Evolutionary conservation across 768 basidiomycete genomes (phyloP).

Genomic region (Macrolepiota albuminosa): DNA sequence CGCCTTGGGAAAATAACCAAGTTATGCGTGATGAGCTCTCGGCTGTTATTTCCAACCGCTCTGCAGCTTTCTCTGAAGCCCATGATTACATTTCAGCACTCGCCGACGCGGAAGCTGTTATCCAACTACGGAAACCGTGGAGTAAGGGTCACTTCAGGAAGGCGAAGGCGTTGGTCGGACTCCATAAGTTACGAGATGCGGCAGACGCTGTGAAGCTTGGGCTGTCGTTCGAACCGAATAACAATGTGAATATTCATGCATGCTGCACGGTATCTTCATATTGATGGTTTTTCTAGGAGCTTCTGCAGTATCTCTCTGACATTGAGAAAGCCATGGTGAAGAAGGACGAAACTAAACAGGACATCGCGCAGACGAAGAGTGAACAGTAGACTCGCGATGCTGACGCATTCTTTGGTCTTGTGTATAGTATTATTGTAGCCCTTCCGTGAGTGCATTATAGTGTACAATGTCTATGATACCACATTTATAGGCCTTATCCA

Average conservation of each 20-base stretch:
- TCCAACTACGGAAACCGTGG: slow-evolving; percentile 81
- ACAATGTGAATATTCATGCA: slow-evolving; percentile 27
- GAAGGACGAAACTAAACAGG: not conserved
- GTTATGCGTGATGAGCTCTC: slow-evolving; percentile 88
- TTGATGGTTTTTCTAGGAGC: slow-evolving; percentile 10
- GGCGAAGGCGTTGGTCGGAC: slow-evolving; percentile 79
- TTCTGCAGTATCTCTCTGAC: slow-evolving; percentile 15
- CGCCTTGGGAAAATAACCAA: slow-evolving; percentile 84
- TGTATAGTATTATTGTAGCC: slow-evolving; percentile 3
- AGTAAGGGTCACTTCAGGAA: slow-evolving; percentile 95
- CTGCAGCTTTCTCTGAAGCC: slow-evolving; percentile 77
- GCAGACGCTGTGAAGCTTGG: slow-evolving; percentile 79
- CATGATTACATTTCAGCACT: slow-evolving; percentile 75
- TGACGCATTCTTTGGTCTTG: not conserved
- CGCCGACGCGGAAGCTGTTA: slow-evolving; percentile 89
- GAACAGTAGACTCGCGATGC: not conserved
- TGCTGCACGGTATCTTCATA: not conserved
- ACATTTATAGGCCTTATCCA: not conserved
- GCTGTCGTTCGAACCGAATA: slow-evolving; percentile 71
- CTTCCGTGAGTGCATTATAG: not conserved
- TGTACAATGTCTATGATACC: slow-evolving; percentile 6
- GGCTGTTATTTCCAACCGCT: slow-evolving; percentile 86
- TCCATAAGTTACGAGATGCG: slow-evolving; percentile 69
- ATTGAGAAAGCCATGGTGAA: slow-evolving; percentile 17
- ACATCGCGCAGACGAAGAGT: slow-evolving; percentile 1